Evolutionary conservation across 2,329 filamentous ascomycete species (phyloP), one percentile per base, ranked within the genome.

Genomic region (Drechslerella dactyloides): DNA sequence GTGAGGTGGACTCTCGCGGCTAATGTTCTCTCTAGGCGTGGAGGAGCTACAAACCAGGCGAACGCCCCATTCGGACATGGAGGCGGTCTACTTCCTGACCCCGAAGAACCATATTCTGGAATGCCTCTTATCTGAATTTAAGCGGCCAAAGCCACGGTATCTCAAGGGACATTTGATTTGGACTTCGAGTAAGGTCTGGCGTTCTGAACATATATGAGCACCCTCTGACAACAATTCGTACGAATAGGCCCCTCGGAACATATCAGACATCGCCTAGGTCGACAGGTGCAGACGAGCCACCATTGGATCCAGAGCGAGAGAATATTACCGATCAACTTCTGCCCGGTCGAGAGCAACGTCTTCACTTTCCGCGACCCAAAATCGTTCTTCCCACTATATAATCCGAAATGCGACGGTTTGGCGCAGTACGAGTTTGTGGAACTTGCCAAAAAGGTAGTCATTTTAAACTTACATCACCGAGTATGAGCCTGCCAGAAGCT

Each of bases 341-440:
- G 87, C 78, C 93, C 94, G 4, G 87, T 91, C 77, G 94, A 99
- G 81, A 94, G 93, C 5, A 90, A 96, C 77, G 82, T 99, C 44
- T 84, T 97, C 76, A 96, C 91, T 0, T 97, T 99, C 77, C 85
- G 90, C 78, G 93, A 99, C 78, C 93, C 94, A 0, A 96, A 90
- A 88, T 97, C 93, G 81, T 99, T 99, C 77, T 92, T 92, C 0
- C 85, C 93, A 57, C 83, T 99, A 69, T 99, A 90, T 81, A 93
- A 99, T 78, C 93, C 93, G 0, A 86, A 85, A 60, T 97, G 94
- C 81, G 96, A 96, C 79, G 85, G 87, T 74, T 82, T 97, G 48
- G 89, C 99, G 44, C 86, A 88, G 54, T 84, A 85, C 62, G 93
- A 99, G 78, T 87, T 99, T 85, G 88, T 93, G 78, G 84, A 86